A percentile compares a stretch with the other conserved stretches of the same genome.
These are phyloP conservation scores for Podila clonocystis DNA, from an alignment of 192 early-diverging fungal species.

Conservation along the genomic window DNA sequence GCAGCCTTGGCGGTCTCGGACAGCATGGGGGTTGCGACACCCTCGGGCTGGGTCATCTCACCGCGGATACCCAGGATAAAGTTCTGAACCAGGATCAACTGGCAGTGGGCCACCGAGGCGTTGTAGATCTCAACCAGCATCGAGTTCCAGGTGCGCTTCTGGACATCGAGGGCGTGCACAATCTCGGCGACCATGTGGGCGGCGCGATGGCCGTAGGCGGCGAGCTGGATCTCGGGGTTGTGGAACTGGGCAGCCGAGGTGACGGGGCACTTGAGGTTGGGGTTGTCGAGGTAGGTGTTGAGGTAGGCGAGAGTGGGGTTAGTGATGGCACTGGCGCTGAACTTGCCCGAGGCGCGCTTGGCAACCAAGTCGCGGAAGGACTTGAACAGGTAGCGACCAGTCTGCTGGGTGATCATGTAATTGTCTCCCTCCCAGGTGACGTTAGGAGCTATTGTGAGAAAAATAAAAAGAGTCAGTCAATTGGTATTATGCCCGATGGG, in stretches of 20 bases:
- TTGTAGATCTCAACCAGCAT: conserved; percentile 79
- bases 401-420: conserved; percentile 88
- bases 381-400: conserved; percentile 80
- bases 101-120: conserved; percentile 81
- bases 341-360: conserved; percentile 57
- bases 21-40: conserved; percentile 39
- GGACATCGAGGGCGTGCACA: conserved; percentile 68
- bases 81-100: conserved; percentile 78
- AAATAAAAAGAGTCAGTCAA: too few species aligned
- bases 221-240: conserved; percentile 68
- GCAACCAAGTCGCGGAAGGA: conserved; percentile 66
- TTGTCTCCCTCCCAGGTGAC: conserved; percentile 90
- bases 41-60: conserved; percentile 50
- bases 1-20: conserved; percentile 54
- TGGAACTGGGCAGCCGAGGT: conserved; percentile 61
- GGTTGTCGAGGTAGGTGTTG: conserved; percentile 63
- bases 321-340: conserved; percentile 53
- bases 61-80: conserved; percentile 71
- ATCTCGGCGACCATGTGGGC: conserved; percentile 70
- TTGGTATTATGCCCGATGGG: too few species aligned
- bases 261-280: conserved; percentile 67
- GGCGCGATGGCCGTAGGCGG: conserved; percentile 81
- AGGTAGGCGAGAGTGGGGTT: conserved; percentile 55
- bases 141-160: conserved; percentile 77
- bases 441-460: conserved; percentile 59